Evolutionary conservation across 108 stramenopile species (phyloP), one percentile per base, ranked within the genome.

Genomic region (Nitzschia sp.): DNA sequence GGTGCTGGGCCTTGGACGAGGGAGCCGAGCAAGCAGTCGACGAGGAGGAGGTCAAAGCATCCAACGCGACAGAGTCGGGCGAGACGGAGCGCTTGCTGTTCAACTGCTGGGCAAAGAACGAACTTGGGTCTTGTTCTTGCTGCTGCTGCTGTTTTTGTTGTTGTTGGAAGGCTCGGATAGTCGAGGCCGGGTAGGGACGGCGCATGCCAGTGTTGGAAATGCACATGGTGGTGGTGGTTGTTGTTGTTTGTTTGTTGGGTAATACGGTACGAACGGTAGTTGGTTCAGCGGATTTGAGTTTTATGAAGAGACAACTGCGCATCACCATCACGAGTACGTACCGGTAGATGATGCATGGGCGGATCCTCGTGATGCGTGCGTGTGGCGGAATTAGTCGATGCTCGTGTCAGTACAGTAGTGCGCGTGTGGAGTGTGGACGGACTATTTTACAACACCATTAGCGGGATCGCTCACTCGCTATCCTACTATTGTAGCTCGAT

Each of bases 131-230:
- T 25, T 53, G 53, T 25, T 53, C 53, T 26, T 53, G 50, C 50
- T 52, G 50, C 13, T 6, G n/a, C 50, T 52, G n/a, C n/a, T 56
- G 55, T 29, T 56, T 22, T n/a, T 56, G 28, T 25, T 61, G 60
- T n/a, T 56, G 28, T 25, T 61, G 60, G 15, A 41, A 31, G 4
- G 45, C 19, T 1, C 5, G 3, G 32, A 26, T 17, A 9, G 38
- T 26, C n/a, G 25, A 8, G 29, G 63, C 15, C 41, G 63, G 63
- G 28, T 45, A 29, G 5, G 63, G 63, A 8, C 63, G 63, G 30
- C 63, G 63, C 28, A 50, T 64, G 31, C 63, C 63, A 32, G 29
- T 29, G 31, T 64, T 64, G 3, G 63, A 64, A 32, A 64, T 64
- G 47, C 63, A 64, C 63, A 64, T 64, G 63, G 45, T 64, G 57